Percentiles rank a stretch among this genome's conserved stretches.
Conservation (phyloP, 768 basidiomycete genomes). For the Lanmaoa rubissima region DNA sequence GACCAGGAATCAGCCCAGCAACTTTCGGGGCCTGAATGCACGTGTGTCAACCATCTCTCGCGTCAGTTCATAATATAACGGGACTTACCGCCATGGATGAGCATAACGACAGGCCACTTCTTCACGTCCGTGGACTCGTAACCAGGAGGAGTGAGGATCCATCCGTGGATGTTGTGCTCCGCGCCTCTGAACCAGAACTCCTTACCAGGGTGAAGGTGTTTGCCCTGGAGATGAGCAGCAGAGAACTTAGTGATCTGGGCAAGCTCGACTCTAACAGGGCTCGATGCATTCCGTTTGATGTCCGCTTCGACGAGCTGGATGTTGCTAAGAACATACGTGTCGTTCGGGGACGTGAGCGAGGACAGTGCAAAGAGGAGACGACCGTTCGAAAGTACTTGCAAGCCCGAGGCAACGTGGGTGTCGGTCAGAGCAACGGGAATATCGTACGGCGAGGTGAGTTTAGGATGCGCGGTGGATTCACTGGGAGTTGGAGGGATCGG, state of each 20-base stretch:
- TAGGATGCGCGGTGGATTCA: constrained; percentile 51
- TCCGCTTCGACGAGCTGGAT: constrained; percentile 45
- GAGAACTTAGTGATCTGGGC: constrained; percentile 68
- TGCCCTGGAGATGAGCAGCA: constrained; percentile 50
- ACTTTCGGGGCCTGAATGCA: constrained; percentile 59
- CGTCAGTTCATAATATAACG: not conserved
- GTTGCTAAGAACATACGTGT: constrained; percentile 63
- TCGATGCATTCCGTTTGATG: constrained; percentile 32
- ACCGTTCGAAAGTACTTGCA: constrained; percentile 58
- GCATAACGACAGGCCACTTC: constrained; percentile 76
- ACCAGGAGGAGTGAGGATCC: constrained; percentile 77
- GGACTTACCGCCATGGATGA: constrained; percentile 73
- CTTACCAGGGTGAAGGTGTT: constrained; percentile 61
- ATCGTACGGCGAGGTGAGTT: constrained; percentile 39
- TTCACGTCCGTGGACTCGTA: constrained; percentile 62
- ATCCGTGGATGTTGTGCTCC: constrained; percentile 77
- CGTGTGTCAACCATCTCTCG: not conserved
- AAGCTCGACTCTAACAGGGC: constrained; percentile 34
- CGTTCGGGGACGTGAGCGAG: constrained; percentile 76
- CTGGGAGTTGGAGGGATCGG: constrained; percentile 63
- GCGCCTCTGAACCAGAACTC: constrained; percentile 92
- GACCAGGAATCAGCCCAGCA: constrained; percentile 94
- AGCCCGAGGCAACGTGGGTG: constrained; percentile 53
- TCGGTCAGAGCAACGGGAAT: constrained; percentile 61
- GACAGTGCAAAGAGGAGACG: constrained; percentile 71